phyloP scores from a whole-genome alignment of 257 asterid species.

The Solanum verrucosum region DNA sequence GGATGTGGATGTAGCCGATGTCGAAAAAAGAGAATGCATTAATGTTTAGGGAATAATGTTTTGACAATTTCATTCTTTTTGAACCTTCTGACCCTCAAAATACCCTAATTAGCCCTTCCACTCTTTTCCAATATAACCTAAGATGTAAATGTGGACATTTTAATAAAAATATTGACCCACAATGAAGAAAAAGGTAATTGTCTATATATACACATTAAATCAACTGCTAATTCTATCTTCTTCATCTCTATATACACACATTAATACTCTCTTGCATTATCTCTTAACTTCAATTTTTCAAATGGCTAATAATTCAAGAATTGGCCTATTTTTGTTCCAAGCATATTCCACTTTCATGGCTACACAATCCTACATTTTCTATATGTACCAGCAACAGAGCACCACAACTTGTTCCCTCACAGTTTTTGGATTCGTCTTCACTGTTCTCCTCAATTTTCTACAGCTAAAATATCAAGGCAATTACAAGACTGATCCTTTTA shows the following conservation, averaged over 20 bases:
- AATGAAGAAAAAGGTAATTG: background rate
- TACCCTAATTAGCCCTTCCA: background rate
- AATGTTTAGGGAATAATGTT: background rate
- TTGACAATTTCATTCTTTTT: background rate
- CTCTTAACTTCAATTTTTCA: background rate
- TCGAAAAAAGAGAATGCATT: background rate
- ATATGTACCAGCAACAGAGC: too few relatives aligned
- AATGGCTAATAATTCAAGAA: background rate
- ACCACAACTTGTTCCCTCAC: too few relatives aligned
- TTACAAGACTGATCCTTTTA: too few relatives aligned
- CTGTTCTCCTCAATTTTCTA: background rate
- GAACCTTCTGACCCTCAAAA: background rate
- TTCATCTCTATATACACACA: too few relatives aligned
- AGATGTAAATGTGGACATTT: too few relatives aligned
- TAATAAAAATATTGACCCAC: background rate
- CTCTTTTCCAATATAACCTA: background rate
- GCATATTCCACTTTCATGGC: background rate
- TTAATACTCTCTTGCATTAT: too few relatives aligned
- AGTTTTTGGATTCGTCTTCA: too few relatives aligned
- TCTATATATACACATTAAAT: background rate
- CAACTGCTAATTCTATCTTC: background rate
- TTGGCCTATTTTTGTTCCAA: background rate
- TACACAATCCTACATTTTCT: background rate
- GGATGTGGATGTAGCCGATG: too few relatives aligned
- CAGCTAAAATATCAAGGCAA: constrained; percentile 1